Percentiles rank a stretch among this genome's conserved stretches.
phyloP scores from a whole-genome alignment of 176 grass and related monocot species.

The Oryza meridionalis region DNA sequence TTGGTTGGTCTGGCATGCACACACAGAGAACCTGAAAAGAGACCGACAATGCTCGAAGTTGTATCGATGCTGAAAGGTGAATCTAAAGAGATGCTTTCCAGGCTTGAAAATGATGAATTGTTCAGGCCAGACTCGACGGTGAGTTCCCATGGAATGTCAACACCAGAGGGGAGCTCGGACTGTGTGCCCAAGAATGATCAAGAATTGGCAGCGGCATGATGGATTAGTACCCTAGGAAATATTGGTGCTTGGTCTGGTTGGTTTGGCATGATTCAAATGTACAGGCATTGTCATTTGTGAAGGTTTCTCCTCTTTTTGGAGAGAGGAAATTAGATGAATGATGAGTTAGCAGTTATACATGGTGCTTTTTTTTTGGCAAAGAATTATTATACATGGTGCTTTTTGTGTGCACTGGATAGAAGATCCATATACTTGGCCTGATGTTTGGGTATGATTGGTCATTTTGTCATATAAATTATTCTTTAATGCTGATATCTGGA shows the following conservation, averaged over 20 bases:
- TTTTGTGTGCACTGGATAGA: conserved; percentile 48
- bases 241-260: conserved; percentile 39
- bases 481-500: not conserved
- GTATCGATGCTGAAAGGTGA: conserved; percentile 65
- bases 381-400: not conserved
- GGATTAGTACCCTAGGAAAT: conserved; percentile 16
- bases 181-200: conserved; percentile 30
- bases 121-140: conserved; percentile 49
- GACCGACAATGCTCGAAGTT: conserved; percentile 68
- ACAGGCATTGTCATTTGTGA: conserved; percentile 34
- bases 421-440: not conserved
- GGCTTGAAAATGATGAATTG: conserved; percentile 59
- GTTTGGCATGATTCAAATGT: conserved; percentile 49
- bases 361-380: too few relatives aligned
- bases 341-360: conserved; percentile 13
- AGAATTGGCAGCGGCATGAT: conserved; percentile 24
- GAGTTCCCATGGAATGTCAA: conserved; percentile 52
- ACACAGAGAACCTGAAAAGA: conserved; percentile 64
- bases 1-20: conserved; percentile 70
- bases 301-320: not conserved
- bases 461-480: conserved; percentile 10
- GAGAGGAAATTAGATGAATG: conserved; percentile 22
- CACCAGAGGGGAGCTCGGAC: conserved; percentile 45
- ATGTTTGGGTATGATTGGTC: conserved; percentile 40
- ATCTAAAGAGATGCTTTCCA: conserved; percentile 64